A percentile compares a stretch with the other conserved stretches of the same genome.
Conservation (phyloP, 768 basidiomycete species). For the Trametes cinnabarina region DNA sequence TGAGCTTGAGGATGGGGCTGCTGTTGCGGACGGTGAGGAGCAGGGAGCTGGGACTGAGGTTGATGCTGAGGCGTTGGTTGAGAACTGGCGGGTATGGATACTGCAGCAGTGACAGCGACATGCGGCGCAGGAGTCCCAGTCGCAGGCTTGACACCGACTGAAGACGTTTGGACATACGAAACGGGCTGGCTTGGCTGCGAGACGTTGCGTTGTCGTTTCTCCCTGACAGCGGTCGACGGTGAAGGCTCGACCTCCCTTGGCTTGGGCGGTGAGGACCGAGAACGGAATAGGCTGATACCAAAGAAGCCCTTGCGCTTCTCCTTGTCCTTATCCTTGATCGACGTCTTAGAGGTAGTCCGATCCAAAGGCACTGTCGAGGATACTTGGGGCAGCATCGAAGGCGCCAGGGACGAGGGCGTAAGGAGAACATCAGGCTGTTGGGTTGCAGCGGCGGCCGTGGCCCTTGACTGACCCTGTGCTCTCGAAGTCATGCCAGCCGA, state of each 20-base stretch:
- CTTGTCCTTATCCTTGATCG: slow-evolving; percentile 23
- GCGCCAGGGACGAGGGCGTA: slow-evolving; percentile 66
- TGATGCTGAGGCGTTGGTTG: background rate
- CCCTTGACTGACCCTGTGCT: slow-evolving; percentile 19
- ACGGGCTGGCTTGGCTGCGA: slow-evolving; percentile 14
- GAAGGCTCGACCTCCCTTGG: slow-evolving; percentile 16
- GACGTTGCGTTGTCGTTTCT: slow-evolving; percentile 10
- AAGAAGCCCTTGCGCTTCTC: slow-evolving; percentile 36
- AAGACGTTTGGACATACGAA: background rate
- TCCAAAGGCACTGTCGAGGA: slow-evolving; percentile 7
- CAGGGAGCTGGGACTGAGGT: background rate
- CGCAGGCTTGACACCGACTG: background rate
- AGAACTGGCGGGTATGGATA: slow-evolving; percentile 13
- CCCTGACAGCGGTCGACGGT: slow-evolving; percentile 3
- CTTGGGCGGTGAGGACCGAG: slow-evolving; percentile 30
- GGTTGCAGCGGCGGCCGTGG: slow-evolving; percentile 27
- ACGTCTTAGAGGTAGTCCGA: slow-evolving; percentile 31
- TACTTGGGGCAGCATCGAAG: slow-evolving; percentile 22
- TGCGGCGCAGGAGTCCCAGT: slow-evolving; percentile 6
- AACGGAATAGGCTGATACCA: slow-evolving; percentile 31
- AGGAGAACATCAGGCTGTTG: slow-evolving; percentile 51
- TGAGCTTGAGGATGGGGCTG: background rate
- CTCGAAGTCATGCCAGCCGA: slow-evolving; percentile 23
- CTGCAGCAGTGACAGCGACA: slow-evolving; percentile 5
- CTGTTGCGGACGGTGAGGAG: too few relatives aligned